phyloP scores from a whole-genome alignment of 306 rosid species.

The Corylus americana region DNA sequence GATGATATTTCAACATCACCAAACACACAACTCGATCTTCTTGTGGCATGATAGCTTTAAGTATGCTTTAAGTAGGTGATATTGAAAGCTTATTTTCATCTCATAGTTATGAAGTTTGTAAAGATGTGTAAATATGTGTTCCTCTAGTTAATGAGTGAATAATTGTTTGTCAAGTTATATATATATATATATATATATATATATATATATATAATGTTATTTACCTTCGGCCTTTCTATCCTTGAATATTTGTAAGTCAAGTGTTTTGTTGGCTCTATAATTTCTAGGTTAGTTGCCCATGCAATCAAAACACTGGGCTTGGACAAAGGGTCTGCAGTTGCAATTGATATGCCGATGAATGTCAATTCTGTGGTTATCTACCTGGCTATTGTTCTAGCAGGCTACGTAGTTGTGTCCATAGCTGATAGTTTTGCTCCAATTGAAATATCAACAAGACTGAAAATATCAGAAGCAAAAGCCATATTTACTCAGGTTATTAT shows the following conservation, averaged over 20 bases:
- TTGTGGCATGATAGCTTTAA: no score
- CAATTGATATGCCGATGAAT: constrained; percentile 95
- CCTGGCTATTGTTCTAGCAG: constrained; percentile 84
- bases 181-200: no score
- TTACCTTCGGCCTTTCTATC: constrained; percentile 11
- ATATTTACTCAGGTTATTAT: constrained; percentile 85
- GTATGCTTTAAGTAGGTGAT: no score
- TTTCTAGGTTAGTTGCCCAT: constrained; percentile 80
- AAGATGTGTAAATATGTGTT: not conserved
- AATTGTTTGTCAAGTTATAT: no score
- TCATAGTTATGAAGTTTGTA: not conserved
- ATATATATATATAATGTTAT: no score
- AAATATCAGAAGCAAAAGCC: constrained; percentile 79
- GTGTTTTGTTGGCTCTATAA: constrained; percentile 31
- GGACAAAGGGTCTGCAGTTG: constrained; percentile 86
- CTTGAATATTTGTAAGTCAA: not conserved
- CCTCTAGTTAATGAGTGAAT: not conserved
- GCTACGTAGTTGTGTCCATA: constrained; percentile 84
- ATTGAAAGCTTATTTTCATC: no score
- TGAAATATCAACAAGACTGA: constrained; percentile 87
- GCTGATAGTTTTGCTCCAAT: constrained; percentile 96
- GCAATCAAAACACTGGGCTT: constrained; percentile 68
- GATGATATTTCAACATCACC: no score
- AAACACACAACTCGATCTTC: no score
- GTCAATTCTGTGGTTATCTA: constrained; percentile 77